Conservation (phyloP, 2,329 filamentous ascomycete genomes). For the Talaromyces verruculosus region DNA sequence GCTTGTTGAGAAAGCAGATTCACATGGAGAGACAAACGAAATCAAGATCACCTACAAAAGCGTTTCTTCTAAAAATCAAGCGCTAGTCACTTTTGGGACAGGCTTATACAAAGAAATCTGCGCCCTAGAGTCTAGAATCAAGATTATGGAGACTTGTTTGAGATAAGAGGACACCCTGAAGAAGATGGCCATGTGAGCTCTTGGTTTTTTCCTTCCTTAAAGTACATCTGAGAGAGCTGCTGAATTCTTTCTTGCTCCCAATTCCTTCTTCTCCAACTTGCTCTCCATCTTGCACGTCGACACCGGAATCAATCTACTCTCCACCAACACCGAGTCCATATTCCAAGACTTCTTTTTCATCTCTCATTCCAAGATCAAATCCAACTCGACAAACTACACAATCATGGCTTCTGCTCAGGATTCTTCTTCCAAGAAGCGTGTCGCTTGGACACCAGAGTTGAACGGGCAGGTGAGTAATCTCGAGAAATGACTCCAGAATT, state of each 20-base stretch:
- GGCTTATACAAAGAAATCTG: not conserved
- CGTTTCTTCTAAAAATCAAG: not conserved
- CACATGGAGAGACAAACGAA: not conserved
- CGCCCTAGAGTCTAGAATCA: not conserved
- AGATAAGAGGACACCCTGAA: not conserved
- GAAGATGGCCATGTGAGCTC: not conserved
- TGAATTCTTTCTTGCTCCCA: not conserved
- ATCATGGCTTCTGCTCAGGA: conserved; percentile 1
- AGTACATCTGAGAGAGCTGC: not conserved
- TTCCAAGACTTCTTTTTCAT: not conserved
- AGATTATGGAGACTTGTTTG: not conserved
- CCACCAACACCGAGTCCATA: not conserved
- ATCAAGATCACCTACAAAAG: not conserved
- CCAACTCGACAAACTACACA: not conserved
- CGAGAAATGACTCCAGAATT: not conserved
- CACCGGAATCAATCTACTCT: not conserved
- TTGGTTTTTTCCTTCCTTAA: not conserved
- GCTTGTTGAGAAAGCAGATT: conserved; percentile 1
- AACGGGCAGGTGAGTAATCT: not conserved
- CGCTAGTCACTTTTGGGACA: not conserved
- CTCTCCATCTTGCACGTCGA: not conserved
- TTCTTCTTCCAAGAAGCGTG: not conserved
- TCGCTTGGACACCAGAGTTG: not conserved
- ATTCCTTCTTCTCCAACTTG: not conserved
- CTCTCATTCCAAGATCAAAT: not conserved